Evolutionary conservation across 306 rosid genomes (phyloP).

Genomic region (Quercus alba): DNA sequence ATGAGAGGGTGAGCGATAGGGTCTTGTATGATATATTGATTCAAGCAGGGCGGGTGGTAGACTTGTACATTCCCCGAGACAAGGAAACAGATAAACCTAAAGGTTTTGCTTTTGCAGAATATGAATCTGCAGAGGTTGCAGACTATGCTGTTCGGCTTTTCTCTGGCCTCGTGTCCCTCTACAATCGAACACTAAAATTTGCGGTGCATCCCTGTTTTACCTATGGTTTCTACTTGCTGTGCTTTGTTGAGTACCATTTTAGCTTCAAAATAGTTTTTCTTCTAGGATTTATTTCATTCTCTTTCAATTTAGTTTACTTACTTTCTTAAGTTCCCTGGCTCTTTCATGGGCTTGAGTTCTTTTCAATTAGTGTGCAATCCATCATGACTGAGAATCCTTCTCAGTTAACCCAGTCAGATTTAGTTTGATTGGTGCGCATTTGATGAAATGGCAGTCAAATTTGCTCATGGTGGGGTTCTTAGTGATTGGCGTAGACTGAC

Average conservation of each 20-base stretch:
- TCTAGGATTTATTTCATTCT: background rate
- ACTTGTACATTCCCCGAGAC: constrained; percentile 81
- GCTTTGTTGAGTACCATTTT: background rate
- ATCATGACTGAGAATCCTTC: background rate
- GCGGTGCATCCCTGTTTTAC: constrained; percentile 52
- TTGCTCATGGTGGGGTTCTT: background rate
- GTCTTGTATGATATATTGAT: constrained; percentile 80
- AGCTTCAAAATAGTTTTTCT: background rate
- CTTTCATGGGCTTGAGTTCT: background rate
- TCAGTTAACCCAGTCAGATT: background rate
- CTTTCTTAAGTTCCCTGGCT: background rate
- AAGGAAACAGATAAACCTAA: constrained; percentile 71
- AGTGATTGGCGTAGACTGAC: background rate
- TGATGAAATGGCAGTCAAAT: background rate
- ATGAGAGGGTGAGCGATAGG: constrained; percentile 86
- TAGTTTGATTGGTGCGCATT: background rate
- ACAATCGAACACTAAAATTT: constrained; percentile 78
- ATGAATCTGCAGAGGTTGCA: constrained; percentile 79
- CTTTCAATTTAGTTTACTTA: background rate
- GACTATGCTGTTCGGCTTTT: constrained; percentile 88
- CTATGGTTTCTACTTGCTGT: constrained; percentile 1
- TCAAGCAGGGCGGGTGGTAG: constrained; percentile 86
- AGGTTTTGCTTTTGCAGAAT: constrained; percentile 88
- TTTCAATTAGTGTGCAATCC: background rate
- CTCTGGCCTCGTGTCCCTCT: constrained; percentile 83